Percentiles rank a stretch among this genome's conserved stretches.
Evolutionary conservation across 2,329 filamentous ascomycete genomes (phyloP).

Genomic region (Plenodomus biglobosus): DNA sequence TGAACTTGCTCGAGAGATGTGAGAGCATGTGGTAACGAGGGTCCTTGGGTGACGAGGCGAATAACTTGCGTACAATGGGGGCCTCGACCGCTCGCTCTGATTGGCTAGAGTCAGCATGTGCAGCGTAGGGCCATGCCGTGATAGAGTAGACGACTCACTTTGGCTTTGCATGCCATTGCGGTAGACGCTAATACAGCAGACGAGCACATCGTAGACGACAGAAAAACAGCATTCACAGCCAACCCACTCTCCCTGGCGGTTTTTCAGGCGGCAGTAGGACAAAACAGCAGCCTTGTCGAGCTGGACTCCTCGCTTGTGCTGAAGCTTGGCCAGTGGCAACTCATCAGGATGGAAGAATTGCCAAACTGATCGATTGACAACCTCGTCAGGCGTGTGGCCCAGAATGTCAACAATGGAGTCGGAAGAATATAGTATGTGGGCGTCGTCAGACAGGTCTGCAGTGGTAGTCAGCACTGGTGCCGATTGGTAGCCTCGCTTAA

Average conservation of each 20-base stretch:
- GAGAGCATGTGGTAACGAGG: slow-evolving; percentile 89
- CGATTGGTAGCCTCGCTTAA: slow-evolving; percentile 9
- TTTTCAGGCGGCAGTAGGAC: slow-evolving; percentile 73
- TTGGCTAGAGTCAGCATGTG: slow-evolving; percentile 11
- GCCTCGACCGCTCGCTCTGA: slow-evolving; percentile 77
- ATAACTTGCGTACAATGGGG: slow-evolving; percentile 74
- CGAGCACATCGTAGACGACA: slow-evolving; percentile 82
- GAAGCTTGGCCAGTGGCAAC: slow-evolving; percentile 69
- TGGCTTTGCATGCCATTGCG: slow-evolving; percentile 67
- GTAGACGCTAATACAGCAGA: slow-evolving; percentile 82
- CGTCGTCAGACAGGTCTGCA: slow-evolving; percentile 71
- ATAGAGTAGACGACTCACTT: slow-evolving; percentile 62
- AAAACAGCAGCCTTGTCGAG: slow-evolving; percentile 85
- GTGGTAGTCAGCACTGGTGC: slow-evolving; percentile 9
- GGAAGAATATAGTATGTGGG: slow-evolving; percentile 79
- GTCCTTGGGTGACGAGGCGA: slow-evolving; percentile 78
- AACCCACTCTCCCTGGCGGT: slow-evolving; percentile 70
- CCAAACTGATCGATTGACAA: slow-evolving; percentile 75
- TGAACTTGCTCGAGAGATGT: slow-evolving; percentile 79
- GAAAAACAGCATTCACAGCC: slow-evolving; percentile 89
- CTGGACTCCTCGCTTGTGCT: slow-evolving; percentile 72
- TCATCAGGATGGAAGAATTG: slow-evolving; percentile 86
- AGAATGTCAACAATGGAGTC: slow-evolving; percentile 82
- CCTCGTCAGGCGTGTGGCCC: slow-evolving; percentile 74
- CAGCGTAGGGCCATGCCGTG: neutral